Base-by-base conservation (phyloP, 2,329 filamentous ascomycete species). In the Ceratocystis huliohia region DNA sequence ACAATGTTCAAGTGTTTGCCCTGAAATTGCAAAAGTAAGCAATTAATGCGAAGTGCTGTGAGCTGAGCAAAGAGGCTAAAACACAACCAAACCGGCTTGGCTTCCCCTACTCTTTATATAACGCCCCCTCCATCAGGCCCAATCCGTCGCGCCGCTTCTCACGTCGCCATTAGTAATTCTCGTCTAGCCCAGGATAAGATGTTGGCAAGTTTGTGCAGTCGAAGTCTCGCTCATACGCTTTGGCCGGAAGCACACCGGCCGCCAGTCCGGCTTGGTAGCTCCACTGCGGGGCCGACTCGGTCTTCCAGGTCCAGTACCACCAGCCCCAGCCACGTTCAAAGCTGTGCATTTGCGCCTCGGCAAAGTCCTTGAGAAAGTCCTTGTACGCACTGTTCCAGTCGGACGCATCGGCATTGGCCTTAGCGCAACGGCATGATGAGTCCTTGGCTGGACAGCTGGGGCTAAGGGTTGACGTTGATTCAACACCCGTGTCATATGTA, bases 221-320 rank as follows among this genome's bases (percentile, higher is more conserved):
- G 71, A 90, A 93, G n/a, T 80, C 78, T 44, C 85, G 81, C 25
- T 84, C 77, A 73, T 88, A 91, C 0, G 89, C 87, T 77, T 89
- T 87, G 48, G 78, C 74, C 1, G 94, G 94, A 76, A 99, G 75
- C 61, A 93, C 90, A 0, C 90, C 90, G 1, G 88, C 88, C 64
- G 82, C 82, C 69, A 92, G 78, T 0, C 91, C 92, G 69, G 85
- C 80, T 76, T 92, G 86, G 78, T 94, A 96, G 74, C 91, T 96
- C 94, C 94, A 99, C 77, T 96, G 91, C 68, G 86, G 80, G 62
- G 88, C 86, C 70, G 77, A 81, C 79, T 97, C 93, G 37, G 93
- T 96, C 76, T 91, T 84, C 93, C 94, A 96, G 44, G 92, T 97
- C 94, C 94, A 99, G 77, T 99, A 99, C 78, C 96, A 96, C 94